Base-by-base conservation (phyloP, 345 rosid species). In the Rhizophora apiculata region DNA sequence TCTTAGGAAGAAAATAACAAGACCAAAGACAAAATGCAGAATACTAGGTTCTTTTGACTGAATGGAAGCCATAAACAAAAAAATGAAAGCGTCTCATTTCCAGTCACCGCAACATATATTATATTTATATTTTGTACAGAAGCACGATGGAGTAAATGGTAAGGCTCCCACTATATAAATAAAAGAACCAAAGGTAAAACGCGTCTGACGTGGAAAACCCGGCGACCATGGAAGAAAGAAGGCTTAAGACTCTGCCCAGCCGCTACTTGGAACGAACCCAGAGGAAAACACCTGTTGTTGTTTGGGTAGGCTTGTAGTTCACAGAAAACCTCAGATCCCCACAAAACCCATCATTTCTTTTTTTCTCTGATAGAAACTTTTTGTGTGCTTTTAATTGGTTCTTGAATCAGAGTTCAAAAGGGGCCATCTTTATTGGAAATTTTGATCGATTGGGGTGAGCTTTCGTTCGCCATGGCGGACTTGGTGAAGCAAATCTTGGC, bases 401-500 rank as follows among this genome's bases (percentile, higher is more conserved):
- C 13, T 55, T 55, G 29, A 13, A 55, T 21, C 27, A 55, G 46
- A 39, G 46, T 9, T 39, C 46, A 11, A 10, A 55, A 13, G 59
- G 27, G 5, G 22, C 30, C 6, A 56, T 11, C 30, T 56, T 27
- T 56, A 2, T 22, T 21, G 13, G 21, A 55, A 13, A 55, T 8
- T 55, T 22, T 8, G 29, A 55, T 27, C 31, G 16, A 43, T 15
- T 13, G 49, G 15, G 49, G 49, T 56, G 60, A 27, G 31, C 24
- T 21, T 15, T 2, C 19, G 16, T 30, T 48, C 54, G 69, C 57
- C 61, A 91, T 91, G 98, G 97, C 85, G 82, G 98, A 94, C 81
- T 64, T 77, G 67, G 96, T 89, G 75, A 91, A 88, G 79, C 95
- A 89, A 78, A 82, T 89, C 79, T 65, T 94, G 84, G 80, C 88